phyloP scores from a whole-genome alignment of 257 asterid genomes.

The Capsicum chinense region DNA sequence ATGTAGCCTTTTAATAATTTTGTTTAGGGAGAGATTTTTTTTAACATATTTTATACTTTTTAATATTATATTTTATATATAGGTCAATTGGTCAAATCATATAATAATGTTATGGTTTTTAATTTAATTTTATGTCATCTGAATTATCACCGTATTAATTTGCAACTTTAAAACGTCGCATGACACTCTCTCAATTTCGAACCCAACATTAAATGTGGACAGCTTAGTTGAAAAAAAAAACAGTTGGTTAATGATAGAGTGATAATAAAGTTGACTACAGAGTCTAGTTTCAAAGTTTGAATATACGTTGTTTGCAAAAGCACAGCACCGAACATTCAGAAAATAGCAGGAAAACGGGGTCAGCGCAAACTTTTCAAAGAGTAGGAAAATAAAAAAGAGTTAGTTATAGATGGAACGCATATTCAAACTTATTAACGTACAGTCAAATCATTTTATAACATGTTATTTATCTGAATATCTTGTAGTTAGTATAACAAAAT shows the following conservation, averaged over 20 bases:
- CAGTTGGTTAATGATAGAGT: neutral
- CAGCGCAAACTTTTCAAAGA: neutral
- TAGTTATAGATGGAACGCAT: neutral
- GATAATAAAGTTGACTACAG: constrained; percentile 2
- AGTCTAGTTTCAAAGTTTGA: neutral
- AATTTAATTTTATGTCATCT: no score
- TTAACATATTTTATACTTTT: no score
- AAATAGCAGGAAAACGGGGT: neutral
- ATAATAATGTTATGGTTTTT: no score
- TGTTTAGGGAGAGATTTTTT: no score
- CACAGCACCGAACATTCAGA: neutral
- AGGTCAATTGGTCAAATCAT: no score
- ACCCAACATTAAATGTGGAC: neutral
- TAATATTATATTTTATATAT: no score
- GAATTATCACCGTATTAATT: no score
- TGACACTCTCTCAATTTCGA: no score
- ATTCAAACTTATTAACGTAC: neutral
- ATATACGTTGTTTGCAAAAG: neutral
- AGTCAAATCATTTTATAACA: neutral
- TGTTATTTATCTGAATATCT: neutral
- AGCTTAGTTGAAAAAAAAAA: neutral
- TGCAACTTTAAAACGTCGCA: no score
- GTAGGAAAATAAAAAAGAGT: neutral
- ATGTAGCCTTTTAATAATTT: no score
- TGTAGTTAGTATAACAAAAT: no score